Percentiles rank a stretch among this genome's conserved stretches.
phyloP scores from a whole-genome alignment of 352 stramenopile species.

The Phytophthora cryptogea region DNA sequence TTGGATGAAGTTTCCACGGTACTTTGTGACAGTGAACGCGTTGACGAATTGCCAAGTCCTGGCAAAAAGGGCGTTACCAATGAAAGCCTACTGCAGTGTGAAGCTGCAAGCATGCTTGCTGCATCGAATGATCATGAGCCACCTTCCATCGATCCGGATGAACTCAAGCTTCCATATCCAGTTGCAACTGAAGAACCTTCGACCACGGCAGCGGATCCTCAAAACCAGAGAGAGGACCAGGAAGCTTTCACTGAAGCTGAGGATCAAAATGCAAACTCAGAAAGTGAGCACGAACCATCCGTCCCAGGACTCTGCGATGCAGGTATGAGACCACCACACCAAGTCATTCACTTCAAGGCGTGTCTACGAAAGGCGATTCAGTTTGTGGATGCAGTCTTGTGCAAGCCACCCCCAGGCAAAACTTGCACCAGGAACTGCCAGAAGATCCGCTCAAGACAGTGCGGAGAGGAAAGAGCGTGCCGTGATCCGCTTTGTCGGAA shows the following conservation, averaged over 20 bases:
- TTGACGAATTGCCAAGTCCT: background rate
- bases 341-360: slow-evolving; percentile 62
- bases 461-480: slow-evolving; percentile 46
- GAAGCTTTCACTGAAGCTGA: background rate
- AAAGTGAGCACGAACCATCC: slow-evolving; percentile 12
- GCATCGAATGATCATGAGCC: background rate
- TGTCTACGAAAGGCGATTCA: slow-evolving; percentile 58
- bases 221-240: background rate
- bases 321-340: slow-evolving; percentile 43
- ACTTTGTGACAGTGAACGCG: background rate
- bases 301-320: slow-evolving; percentile 60
- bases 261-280: slow-evolving; percentile 2
- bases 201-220: background rate
- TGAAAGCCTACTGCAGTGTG: background rate
- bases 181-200: background rate
- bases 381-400: slow-evolving; percentile 65
- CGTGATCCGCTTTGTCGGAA: slow-evolving; percentile 57
- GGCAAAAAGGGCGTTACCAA: background rate
- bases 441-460: slow-evolving; percentile 56
- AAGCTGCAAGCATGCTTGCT: background rate
- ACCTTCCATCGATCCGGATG: background rate
- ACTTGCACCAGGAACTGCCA: slow-evolving; percentile 45
- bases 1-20: background rate
- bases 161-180: background rate
- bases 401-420: slow-evolving; percentile 52